Evolutionary conservation across 495 filamentous ascomycete species (phyloP), one percentile per base, ranked within the genome.

Genomic region (Tuber microsphaerosporum): DNA sequence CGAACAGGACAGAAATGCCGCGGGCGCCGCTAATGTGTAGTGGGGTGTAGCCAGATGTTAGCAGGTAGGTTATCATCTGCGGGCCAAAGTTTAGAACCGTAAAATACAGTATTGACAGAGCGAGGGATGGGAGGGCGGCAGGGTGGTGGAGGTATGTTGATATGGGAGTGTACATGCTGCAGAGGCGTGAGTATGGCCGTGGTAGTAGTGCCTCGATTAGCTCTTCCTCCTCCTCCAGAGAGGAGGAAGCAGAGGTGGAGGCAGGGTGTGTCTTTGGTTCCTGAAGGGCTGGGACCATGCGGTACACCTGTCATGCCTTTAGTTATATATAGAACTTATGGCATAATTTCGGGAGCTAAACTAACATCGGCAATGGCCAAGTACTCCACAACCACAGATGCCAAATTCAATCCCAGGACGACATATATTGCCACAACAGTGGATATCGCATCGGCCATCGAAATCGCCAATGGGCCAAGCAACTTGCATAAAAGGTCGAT

Each of bases 401-500:
- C 73, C 5, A 74, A n/a, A 43, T 80, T 86, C 76, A 84, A 44
- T 2, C 71, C 78, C 2, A 84, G 73, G 16, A 79, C 82, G 16
- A 81, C 71, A 5, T 77, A 42, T 41, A 86, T 81, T 17, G 85
- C 85, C 44, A 73, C 51, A 10, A 51, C 20, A 22, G 71, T 73
- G 39, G 71, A 73, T n/a, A 73, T 34, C 20, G 44, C 71, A 34
- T 73, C 71, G n/a, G 78, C 65, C 20, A 71, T 26, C 22, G 89
- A 87, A 22, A 91, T 87, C 26, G 86, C 80, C 0, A 91, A 82
- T 1, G 91, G 91, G 0, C 87, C 90, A 16, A 90, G 70, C 6
- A 92, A 86, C 81, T 93, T 93, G 85, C 91, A 92, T 56, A 89
- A 83, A 19, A 93, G 85, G 78, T 92, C 91, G 72, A 93, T 92